phyloP scores from a whole-genome alignment of 352 stramenopile genomes.

The Phytophthora palmivora region DNA sequence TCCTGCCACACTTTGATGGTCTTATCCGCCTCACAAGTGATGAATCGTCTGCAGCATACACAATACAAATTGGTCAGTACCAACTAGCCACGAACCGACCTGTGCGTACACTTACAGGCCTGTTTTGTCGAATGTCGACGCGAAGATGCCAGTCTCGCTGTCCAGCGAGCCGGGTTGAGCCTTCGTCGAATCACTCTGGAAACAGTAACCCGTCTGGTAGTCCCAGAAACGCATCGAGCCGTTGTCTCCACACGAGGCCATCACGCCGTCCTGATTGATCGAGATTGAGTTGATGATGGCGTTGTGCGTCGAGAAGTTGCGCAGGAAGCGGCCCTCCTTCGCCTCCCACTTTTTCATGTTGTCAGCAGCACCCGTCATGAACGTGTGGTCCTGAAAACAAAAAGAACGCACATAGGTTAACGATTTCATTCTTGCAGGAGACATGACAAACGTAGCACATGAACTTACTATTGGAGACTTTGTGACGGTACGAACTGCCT shows the following conservation, averaged over 20 bases:
- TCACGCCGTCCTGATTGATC: slow-evolving; percentile 98
- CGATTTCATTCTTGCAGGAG: neutral
- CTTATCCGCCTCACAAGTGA: slow-evolving; percentile 99
- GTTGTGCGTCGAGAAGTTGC: slow-evolving; percentile 98
- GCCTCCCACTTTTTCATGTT: slow-evolving; percentile 99
- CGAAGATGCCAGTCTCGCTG: slow-evolving; percentile 98
- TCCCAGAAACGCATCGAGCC: slow-evolving; percentile 99
- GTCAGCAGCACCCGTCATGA: slow-evolving; percentile 97
- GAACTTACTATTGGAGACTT: slow-evolving; percentile 82
- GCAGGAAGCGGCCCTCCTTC: slow-evolving; percentile 95
- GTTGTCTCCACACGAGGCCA: slow-evolving; percentile 97
- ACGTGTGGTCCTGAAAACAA: slow-evolving; percentile 92
- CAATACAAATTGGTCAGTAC: slow-evolving; percentile 7
- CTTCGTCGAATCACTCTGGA: slow-evolving; percentile 96
- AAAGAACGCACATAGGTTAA: neutral
- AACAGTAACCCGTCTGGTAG: slow-evolving; percentile 98
- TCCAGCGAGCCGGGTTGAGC: slow-evolving; percentile 96
- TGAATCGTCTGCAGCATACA: slow-evolving; percentile 93
- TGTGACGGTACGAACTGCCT: slow-evolving; percentile 93
- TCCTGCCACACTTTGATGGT: slow-evolving; percentile 99
- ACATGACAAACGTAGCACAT: neutral
- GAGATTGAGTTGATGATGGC: slow-evolving; percentile 98
- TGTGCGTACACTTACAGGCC: slow-evolving; percentile 74
- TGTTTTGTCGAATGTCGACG: slow-evolving; percentile 97
- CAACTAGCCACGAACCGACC: neutral